A percentile compares a stretch with the other conserved stretches of the same genome.
Evolutionary conservation across 2,329 filamentous ascomycete genomes (phyloP).

Genomic region (Phialocephala sp.): DNA sequence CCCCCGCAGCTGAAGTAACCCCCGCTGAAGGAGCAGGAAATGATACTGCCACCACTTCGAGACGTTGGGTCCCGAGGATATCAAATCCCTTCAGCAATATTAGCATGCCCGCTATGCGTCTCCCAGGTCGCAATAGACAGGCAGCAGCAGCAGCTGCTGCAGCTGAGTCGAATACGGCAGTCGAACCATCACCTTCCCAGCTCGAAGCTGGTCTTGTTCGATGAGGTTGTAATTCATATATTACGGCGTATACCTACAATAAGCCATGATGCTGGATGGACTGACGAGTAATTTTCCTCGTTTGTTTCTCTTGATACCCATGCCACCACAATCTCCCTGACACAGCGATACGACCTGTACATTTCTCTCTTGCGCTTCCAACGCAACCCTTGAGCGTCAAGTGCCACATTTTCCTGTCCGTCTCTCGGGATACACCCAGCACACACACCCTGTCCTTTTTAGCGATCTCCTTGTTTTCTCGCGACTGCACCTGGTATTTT

Average conservation of each 20-base stretch:
- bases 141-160: conserved; percentile 21
- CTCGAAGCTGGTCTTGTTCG: conserved; percentile 41
- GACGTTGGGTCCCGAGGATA: conserved; percentile 36
- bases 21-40: conserved; percentile 18
- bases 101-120: conserved; percentile 31
- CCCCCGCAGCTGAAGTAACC: conserved; percentile 9
- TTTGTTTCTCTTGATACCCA: conserved; percentile 18
- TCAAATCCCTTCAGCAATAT: conserved; percentile 38
- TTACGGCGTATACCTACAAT: conserved; percentile 12
- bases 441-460: background rate
- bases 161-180: conserved; percentile 15
- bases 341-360: conserved; percentile 16
- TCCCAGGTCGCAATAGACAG: conserved; percentile 33
- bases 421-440: background rate
- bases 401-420: background rate
- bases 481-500: conserved; percentile 11
- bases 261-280: conserved; percentile 14
- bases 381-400: background rate
- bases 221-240: conserved; percentile 25
- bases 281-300: conserved; percentile 20
- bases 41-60: conserved; percentile 20
- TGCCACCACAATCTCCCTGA: conserved; percentile 4
- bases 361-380: background rate
- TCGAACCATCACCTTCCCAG: conserved; percentile 41
- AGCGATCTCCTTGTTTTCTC: conserved; percentile 7